Percentiles rank a stretch among this genome's conserved stretches.
Conservation (phyloP, 1,284 basidiomycete species). For the Filobasidium uniguttulatum region DNA sequence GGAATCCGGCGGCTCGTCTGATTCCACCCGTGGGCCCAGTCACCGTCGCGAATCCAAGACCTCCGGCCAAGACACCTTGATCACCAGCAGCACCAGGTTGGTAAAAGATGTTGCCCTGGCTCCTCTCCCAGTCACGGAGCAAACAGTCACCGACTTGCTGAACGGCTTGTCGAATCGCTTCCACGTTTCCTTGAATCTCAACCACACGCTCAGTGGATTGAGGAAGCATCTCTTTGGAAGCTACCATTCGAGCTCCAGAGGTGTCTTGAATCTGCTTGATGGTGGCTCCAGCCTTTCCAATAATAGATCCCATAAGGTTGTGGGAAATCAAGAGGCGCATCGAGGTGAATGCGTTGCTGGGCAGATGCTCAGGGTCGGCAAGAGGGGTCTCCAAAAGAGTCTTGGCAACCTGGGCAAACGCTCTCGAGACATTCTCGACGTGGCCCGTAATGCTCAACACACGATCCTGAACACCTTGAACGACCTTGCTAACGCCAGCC, state of each 20-base stretch:
- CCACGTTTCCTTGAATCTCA: conserved; percentile 84
- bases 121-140: conserved; percentile 92
- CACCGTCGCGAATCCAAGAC: conserved; percentile 36
- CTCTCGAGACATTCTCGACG: conserved; percentile 83
- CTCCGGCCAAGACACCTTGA: conserved; percentile 42
- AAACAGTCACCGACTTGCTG: conserved; percentile 91
- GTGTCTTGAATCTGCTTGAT: conserved; percentile 99
- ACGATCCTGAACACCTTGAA: conserved; percentile 90
- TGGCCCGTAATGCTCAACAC: conserved; percentile 86
- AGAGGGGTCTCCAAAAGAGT: conserved; percentile 63
- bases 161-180: conserved; percentile 79
- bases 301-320: conserved; percentile 98
- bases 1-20: conserved; percentile 27
- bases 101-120: conserved; percentile 83
- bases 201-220: conserved; percentile 97
- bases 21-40: conserved; percentile 39
- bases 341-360: conserved; percentile 64
- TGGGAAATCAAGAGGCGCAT: conserved; percentile 94
- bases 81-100: conserved; percentile 79
- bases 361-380: conserved; percentile 51
- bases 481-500: conserved; percentile 97
- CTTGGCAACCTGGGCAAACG: conserved; percentile 85
- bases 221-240: conserved; percentile 96
- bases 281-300: conserved; percentile 91
- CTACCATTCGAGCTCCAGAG: conserved; percentile 93